phyloP scores from a whole-genome alignment of 2,329 filamentous ascomycete genomes.

The Xylariaceae sp. region DNA sequence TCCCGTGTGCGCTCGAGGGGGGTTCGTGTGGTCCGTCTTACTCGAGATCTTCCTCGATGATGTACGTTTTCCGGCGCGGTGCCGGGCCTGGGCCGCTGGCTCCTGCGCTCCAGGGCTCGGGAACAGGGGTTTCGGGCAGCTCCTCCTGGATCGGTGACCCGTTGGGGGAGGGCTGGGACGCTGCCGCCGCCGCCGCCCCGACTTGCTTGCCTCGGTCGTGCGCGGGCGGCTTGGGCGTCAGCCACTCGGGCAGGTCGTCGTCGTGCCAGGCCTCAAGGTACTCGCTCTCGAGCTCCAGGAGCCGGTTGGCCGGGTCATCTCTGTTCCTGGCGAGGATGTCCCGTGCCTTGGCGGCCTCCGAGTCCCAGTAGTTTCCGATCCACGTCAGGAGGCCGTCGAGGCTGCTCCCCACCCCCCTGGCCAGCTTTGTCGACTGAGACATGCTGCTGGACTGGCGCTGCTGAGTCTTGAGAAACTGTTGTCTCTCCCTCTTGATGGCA shows the following conservation, averaged over 20 bases:
- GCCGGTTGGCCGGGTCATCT: slow-evolving; percentile 10
- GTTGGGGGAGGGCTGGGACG: too few species aligned
- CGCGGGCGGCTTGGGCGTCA: neutral
- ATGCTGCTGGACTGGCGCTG: neutral
- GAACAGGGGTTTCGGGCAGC: too few species aligned
- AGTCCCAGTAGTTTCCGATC: slow-evolving; percentile 19
- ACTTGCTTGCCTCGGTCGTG: neutral
- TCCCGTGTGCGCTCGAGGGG: too few species aligned
- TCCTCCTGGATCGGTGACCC: too few species aligned
- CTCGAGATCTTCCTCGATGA: slow-evolving; percentile 1
- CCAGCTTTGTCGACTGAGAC: slow-evolving; percentile 6
- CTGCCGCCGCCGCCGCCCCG: too few species aligned
- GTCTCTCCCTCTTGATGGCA: slow-evolving; percentile 20
- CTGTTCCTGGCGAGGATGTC: slow-evolving; percentile 17
- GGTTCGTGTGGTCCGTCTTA: too few species aligned
- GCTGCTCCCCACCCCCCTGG: slow-evolving; percentile 19
- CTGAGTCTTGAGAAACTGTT: slow-evolving; percentile 10
- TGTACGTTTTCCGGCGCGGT: neutral
- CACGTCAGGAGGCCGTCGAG: slow-evolving; percentile 17
- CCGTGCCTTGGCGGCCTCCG: slow-evolving; percentile 14
- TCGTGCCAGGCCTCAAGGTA: slow-evolving; percentile 24
- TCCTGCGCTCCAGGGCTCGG: too few species aligned
- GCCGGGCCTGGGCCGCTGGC: too few species aligned
- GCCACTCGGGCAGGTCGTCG: slow-evolving; percentile 9
- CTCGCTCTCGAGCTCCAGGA: slow-evolving; percentile 16